Evolutionary conservation across 2,329 filamentous ascomycete genomes (phyloP), one percentile per base, ranked within the genome.

Genomic region (Ophiobolus disseminans): DNA sequence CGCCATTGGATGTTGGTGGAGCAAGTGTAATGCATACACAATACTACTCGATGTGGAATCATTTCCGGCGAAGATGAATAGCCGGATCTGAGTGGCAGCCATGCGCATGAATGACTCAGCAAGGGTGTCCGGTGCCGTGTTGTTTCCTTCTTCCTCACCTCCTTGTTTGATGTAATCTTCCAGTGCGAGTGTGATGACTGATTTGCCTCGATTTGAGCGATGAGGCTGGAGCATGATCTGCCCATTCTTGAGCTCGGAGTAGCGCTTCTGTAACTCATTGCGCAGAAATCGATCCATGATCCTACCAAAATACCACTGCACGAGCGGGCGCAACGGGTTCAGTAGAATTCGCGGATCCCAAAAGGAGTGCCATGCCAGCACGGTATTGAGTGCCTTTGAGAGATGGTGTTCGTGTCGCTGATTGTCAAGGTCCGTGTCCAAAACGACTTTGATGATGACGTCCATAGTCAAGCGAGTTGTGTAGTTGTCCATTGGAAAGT

Each of bases 11-110:
- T 72, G 45, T 4, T 42, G 32, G 4, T 57, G 53, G 0, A 73
- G 55, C 16, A 65, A 32, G 17, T 65, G 51, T 19, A 36, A 52
- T 8, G 35, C 20, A 32, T 68, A 73, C 20, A 49, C 57, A 5
- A 72, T 55, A 7, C 65, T 63, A 14, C 54, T 63, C 22, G 57
- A 53, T 2, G 61, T 65, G 3, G 68, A 60, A 34, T 70, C 68
- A 28, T 72, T 62, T 1, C 69, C 69, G 11, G 65, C 65, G 40
- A 70, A 67, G 6, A 72, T 43, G 45, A 73, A 71, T 0, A 63
- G 46, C 7, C 62, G 64, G 41, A 72, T 60, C 36, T 71, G 66
- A 30, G 46, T 53, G 20, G 45, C 40, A 19, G 57, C 61, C n/a
- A n/a, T n/a, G n/a, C n/a, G n/a, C n/a, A n/a, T n/a, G 30, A 51